A percentile compares a stretch with the other conserved stretches of the same genome.
These are phyloP conservation scores for Smallanthus sonchifolius DNA, from an alignment of 129 eudicot genomes.

Conservation along the genomic window DNA sequence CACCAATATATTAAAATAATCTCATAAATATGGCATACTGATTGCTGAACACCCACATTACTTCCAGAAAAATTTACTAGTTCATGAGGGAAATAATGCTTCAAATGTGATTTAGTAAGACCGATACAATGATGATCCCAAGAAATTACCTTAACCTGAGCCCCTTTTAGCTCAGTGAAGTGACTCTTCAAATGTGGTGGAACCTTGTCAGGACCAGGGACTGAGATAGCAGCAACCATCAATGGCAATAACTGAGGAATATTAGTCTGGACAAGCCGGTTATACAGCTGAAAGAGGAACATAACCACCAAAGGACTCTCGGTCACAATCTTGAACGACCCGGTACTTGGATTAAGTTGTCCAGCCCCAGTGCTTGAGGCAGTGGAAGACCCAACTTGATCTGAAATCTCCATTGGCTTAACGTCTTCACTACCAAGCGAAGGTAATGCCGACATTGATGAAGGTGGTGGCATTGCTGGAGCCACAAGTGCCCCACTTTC, in stretches of 20 bases:
- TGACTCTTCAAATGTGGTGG: slow-evolving; percentile 86
- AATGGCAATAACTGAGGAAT: slow-evolving; percentile 88
- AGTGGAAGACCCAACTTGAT: slow-evolving; percentile 65
- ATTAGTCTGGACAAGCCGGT: slow-evolving; percentile 95
- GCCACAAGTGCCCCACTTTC: slow-evolving; percentile 80
- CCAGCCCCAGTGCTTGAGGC: slow-evolving; percentile 46
- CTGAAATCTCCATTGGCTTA: slow-evolving; percentile 81
- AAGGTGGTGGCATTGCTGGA: slow-evolving; percentile 56
- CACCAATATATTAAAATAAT: background rate
- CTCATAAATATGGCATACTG: background rate
- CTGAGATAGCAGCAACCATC: slow-evolving; percentile 95
- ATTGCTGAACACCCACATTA: background rate
- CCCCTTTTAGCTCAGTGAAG: slow-evolving; percentile 92
- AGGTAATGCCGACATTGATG: slow-evolving; percentile 49
- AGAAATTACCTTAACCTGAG: slow-evolving; percentile 87
- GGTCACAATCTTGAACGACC: slow-evolving; percentile 91
- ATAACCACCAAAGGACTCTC: slow-evolving; percentile 98
- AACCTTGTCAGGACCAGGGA: slow-evolving; percentile 93
- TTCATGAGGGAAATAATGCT: slow-evolving; percentile 3
- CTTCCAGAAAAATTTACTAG: slow-evolving; percentile 9
- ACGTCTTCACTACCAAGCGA: slow-evolving; percentile 67
- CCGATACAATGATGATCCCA: background rate
- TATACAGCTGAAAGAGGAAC: slow-evolving; percentile 93
- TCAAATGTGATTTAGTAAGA: slow-evolving; percentile 3
- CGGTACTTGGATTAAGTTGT: slow-evolving; percentile 90